A percentile compares a stretch with the other conserved stretches of the same genome.
These are phyloP conservation scores for Aspergillus bridgeri DNA, from an alignment of 495 filamentous ascomycete species.

Conservation along the genomic window DNA sequence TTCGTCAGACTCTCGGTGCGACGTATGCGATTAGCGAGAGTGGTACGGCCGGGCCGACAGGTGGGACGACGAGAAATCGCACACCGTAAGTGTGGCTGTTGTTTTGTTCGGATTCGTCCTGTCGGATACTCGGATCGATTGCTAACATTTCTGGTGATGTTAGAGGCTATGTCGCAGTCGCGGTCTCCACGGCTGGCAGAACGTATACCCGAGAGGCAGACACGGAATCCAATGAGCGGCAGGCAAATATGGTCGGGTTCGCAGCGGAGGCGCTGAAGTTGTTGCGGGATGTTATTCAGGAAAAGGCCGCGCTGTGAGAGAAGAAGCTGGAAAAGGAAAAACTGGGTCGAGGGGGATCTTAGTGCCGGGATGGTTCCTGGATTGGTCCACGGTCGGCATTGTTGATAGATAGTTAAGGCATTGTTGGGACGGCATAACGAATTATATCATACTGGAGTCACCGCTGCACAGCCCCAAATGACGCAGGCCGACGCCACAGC, in stretches of 20 bases:
- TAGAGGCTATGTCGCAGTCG: conserved; percentile 58
- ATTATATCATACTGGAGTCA: too few relatives aligned
- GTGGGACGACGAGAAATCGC: conserved; percentile 53
- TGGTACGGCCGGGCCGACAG: conserved; percentile 60
- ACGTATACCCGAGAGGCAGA: conserved; percentile 50
- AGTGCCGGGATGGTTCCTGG: background rate
- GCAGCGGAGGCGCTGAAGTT: conserved; percentile 53
- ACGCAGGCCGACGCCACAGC: conserved; percentile 10
- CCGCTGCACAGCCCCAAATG: conserved; percentile 8
- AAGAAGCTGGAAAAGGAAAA: too few relatives aligned
- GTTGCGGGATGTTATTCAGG: conserved; percentile 54
- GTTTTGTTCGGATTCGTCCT: background rate
- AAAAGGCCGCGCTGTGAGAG: conserved; percentile 40
- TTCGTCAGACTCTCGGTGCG: conserved; percentile 45
- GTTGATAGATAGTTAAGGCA: too few relatives aligned
- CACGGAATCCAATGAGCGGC: conserved; percentile 50
- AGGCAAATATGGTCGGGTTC: conserved; percentile 61
- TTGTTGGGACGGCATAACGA: too few relatives aligned
- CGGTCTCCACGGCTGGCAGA: conserved; percentile 48
- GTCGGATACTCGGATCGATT: background rate
- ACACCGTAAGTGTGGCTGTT: conserved; percentile 44
- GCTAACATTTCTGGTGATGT: too few relatives aligned
- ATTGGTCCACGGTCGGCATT: too few relatives aligned
- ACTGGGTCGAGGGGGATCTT: too few relatives aligned
- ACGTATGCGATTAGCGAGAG: conserved; percentile 58